Percentiles rank a stretch among this genome's conserved stretches.
Conservation (phyloP, 2,329 filamentous ascomycete species). For the Fusarium foetens region DNA sequence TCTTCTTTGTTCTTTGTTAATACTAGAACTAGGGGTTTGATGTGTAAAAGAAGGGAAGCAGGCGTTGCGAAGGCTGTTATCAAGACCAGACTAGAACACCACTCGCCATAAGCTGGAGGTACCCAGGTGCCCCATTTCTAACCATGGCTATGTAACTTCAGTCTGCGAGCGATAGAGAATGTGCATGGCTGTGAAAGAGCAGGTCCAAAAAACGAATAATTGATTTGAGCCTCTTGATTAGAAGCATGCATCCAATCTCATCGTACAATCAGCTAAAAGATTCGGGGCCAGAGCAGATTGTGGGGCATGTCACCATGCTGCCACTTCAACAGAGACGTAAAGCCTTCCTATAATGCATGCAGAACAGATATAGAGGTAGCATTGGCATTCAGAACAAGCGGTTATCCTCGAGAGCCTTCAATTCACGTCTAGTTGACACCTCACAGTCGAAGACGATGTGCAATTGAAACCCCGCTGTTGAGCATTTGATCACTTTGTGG, state of each 20-base stretch:
- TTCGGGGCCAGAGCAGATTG: background rate
- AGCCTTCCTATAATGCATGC: no score
- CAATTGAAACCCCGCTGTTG: background rate
- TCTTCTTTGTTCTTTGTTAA: rapidly evolving
- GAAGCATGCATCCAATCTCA: background rate
- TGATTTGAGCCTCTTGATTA: background rate
- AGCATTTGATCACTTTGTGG: background rate
- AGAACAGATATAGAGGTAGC: background rate
- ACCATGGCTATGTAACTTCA: background rate
- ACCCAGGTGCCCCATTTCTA: background rate
- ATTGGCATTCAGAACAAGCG: rapidly evolving
- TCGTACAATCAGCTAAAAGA: background rate
- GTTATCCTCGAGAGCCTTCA: rapidly evolving
- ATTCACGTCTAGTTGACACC: rapidly evolving
- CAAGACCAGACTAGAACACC: rapidly evolving
- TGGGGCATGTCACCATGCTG: background rate
- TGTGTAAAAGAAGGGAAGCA: background rate
- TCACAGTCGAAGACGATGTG: background rate
- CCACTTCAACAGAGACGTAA: background rate
- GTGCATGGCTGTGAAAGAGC: background rate
- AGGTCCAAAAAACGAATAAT: background rate
- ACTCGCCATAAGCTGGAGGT: rapidly evolving
- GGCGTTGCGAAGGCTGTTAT: background rate
- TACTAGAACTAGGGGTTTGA: rapidly evolving
- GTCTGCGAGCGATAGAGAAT: background rate